Conservation (phyloP, 116 monocot genomes). For the Thalassia testudinum region DNA sequence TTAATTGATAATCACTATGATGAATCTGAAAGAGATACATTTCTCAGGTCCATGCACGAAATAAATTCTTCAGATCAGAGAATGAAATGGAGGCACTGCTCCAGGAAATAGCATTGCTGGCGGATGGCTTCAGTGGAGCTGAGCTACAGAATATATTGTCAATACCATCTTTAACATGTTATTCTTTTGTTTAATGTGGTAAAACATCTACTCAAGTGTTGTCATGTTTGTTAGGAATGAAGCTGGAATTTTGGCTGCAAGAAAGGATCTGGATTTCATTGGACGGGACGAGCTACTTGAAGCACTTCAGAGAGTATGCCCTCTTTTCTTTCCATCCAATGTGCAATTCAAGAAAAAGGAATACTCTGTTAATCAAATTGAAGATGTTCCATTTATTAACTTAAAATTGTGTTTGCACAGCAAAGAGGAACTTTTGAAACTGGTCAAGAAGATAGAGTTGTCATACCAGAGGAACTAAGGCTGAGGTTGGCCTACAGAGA, state of each 20-base stretch:
- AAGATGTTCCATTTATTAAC: no score
- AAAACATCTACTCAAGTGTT: neutral
- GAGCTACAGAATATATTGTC: constrained; percentile 94
- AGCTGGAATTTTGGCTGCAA: constrained; percentile 82
- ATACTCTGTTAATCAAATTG: neutral
- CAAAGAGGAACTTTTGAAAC: constrained; percentile 96
- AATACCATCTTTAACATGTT: neutral
- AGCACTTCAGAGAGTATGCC: constrained; percentile 62
- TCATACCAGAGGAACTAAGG: constrained; percentile 59
- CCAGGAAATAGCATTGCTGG: constrained; percentile 63
- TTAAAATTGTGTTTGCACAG: constrained; percentile 19
- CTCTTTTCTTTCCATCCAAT: constrained; percentile 3
- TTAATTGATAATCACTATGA: no score
- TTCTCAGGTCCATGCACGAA: constrained; percentile 79
- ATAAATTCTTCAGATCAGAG: constrained; percentile 71
- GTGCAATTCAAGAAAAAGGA: neutral
- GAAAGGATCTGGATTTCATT: constrained; percentile 79
- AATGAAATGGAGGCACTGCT: constrained; percentile 50
- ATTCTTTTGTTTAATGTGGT: no score
- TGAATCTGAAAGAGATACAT: no score
- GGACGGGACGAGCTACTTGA: constrained; percentile 65
- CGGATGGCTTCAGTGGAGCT: constrained; percentile 82
- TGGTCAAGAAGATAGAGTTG: constrained; percentile 72
- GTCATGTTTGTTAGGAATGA: constrained; percentile 48
- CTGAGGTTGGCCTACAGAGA: constrained; percentile 79